Percentiles rank a stretch among this genome's conserved stretches.
phyloP scores from a whole-genome alignment of 2,329 filamentous ascomycete species.

The Gnomoniopsis sp. region DNA sequence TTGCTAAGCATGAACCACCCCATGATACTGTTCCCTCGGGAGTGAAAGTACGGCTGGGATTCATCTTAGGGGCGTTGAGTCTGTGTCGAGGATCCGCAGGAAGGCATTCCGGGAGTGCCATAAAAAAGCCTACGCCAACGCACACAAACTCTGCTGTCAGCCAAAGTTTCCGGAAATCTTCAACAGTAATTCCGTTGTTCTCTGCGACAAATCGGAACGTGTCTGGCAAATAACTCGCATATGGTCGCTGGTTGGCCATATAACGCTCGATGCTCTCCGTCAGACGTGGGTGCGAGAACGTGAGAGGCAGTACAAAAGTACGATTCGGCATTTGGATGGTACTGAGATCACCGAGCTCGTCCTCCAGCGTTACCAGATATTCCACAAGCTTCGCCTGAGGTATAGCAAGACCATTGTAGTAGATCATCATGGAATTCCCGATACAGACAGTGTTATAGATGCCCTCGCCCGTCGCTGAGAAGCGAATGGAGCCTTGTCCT shows the following conservation, averaged over 20 bases:
- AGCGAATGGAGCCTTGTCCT: conserved; percentile 29
- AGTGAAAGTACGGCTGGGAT: conserved; percentile 53
- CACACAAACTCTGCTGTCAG: conserved; percentile 22
- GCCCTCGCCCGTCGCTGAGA: conserved; percentile 26
- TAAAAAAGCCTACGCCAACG: conserved; percentile 33
- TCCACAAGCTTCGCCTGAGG: conserved; percentile 33
- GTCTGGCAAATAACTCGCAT: conserved; percentile 28
- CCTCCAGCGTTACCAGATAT: conserved; percentile 34
- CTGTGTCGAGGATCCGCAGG: conserved; percentile 50
- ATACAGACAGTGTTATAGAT: conserved; percentile 51
- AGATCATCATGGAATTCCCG: conserved; percentile 39
- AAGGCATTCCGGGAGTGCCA: conserved; percentile 30
- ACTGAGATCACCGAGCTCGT: conserved; percentile 35
- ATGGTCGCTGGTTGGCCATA: conserved; percentile 25
- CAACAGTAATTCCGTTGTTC: conserved; percentile 31
- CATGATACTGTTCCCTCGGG: conserved; percentile 53
- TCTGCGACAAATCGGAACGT: conserved; percentile 26
- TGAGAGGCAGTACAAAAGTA: conserved; percentile 40
- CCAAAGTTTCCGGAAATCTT: conserved; percentile 15
- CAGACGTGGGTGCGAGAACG: conserved; percentile 33
- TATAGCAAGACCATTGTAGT: conserved; percentile 40
- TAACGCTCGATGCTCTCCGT: conserved; percentile 24
- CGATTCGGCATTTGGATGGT: conserved; percentile 38
- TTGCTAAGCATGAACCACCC: conserved; percentile 51
- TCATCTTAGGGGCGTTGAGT: conserved; percentile 53